phyloP scores from a whole-genome alignment of 257 asterid genomes.

The Solanum piurae region DNA sequence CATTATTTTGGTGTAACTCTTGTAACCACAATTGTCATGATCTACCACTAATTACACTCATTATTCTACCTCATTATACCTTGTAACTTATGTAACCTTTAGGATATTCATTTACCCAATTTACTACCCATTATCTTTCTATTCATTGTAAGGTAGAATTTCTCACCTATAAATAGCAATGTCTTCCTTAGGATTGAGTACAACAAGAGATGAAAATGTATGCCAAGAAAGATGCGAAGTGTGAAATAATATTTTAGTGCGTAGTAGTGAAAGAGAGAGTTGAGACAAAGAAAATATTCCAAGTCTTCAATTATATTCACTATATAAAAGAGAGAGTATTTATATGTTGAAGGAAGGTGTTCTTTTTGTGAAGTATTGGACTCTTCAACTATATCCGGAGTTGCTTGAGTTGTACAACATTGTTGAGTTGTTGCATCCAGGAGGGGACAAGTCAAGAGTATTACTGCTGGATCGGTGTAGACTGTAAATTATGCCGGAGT shows the following conservation, averaged over 20 bases:
- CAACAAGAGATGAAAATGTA: background rate
- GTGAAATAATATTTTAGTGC: background rate
- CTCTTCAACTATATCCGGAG: no score
- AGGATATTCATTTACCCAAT: no score
- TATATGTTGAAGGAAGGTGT: no score
- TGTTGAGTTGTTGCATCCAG: no score
- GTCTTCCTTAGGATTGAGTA: background rate
- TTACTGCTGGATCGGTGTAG: no score
- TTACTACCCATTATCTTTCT: background rate
- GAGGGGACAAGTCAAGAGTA: no score
- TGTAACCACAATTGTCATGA: background rate
- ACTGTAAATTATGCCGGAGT: no score
- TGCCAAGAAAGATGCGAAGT: background rate
- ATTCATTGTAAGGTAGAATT: background rate
- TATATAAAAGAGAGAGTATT: background rate
- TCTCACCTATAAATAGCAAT: background rate
- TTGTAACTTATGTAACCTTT: no score
- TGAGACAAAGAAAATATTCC: background rate
- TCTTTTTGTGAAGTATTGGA: no score
- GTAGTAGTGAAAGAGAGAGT: background rate
- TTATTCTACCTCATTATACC: background rate
- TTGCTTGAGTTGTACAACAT: no score
- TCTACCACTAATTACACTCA: background rate
- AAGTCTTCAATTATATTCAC: background rate
- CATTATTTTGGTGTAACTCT: background rate